These are phyloP conservation scores for Nitzschia palea DNA, from an alignment of 108 stramenopile genomes.

Conservation along the genomic window DNA sequence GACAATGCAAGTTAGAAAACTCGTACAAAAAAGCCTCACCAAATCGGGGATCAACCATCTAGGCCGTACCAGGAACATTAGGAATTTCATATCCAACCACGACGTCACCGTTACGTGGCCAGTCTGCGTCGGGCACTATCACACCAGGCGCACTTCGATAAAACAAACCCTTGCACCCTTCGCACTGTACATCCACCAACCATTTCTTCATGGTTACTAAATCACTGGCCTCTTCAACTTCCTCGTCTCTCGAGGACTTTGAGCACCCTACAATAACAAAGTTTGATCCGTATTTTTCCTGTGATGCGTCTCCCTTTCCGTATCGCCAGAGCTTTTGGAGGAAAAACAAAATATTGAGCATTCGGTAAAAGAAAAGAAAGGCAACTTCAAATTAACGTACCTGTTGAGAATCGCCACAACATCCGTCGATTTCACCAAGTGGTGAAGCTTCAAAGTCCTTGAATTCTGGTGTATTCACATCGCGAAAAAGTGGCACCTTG, in stretches of 20 bases:
- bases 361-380: not conserved
- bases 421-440: constrained; percentile 57
- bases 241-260: constrained; percentile 47
- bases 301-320: constrained; percentile 73
- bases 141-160: constrained; percentile 79
- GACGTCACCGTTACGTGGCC: constrained; percentile 90
- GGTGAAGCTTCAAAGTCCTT: constrained; percentile 27
- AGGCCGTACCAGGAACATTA: constrained; percentile 63
- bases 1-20: not conserved
- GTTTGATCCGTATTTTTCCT: constrained; percentile 76
- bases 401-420: constrained; percentile 68
- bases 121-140: constrained; percentile 90
- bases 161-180: constrained; percentile 81
- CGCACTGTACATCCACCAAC: constrained; percentile 85
- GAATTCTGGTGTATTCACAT: constrained; percentile 91
- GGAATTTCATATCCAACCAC: constrained; percentile 84
- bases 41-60: not conserved
- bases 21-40: not conserved
- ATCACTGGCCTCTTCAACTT: constrained; percentile 53
- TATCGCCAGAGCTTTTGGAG: constrained; percentile 69
- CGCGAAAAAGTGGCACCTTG: constrained; percentile 92
- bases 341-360: not conserved
- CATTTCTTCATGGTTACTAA: constrained; percentile 79
- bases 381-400: constrained; percentile 7
- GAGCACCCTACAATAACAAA: constrained; percentile 84